Evolutionary conservation across 306 rosid genomes (phyloP).

Genomic region (Astragalus membranaceus): DNA sequence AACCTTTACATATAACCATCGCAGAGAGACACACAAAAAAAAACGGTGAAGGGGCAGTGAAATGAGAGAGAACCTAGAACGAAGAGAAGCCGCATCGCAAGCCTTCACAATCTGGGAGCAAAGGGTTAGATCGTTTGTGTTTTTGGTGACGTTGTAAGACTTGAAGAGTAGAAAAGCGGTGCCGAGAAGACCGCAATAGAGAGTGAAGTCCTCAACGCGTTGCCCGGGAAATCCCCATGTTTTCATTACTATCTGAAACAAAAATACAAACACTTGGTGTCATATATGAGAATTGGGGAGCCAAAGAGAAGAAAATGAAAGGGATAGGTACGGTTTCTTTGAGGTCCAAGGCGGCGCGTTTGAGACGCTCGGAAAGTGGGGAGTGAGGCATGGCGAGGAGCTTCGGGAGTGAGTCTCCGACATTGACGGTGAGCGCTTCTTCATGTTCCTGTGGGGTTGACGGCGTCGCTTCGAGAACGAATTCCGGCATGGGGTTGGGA

Average conservation of each 20-base stretch:
- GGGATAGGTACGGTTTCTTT: conserved; percentile 46
- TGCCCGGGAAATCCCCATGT: conserved; percentile 51
- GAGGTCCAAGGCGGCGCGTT: conserved; percentile 74
- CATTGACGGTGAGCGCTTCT: conserved; percentile 18
- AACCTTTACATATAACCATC: neutral
- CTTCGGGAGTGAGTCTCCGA: conserved; percentile 35
- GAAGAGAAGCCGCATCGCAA: conserved; percentile 55
- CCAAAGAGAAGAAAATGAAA: neutral
- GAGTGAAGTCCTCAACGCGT: conserved; percentile 42
- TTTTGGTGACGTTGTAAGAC: conserved; percentile 39
- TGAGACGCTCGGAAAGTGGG: conserved; percentile 49
- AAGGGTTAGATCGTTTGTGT: conserved; percentile 48
- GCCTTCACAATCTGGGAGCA: conserved; percentile 57
- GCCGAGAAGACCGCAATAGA: conserved; percentile 69
- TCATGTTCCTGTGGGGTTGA: conserved; percentile 23
- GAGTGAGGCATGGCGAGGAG: conserved; percentile 57
- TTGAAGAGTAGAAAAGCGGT: conserved; percentile 62
- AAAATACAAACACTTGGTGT: conserved; percentile 28
- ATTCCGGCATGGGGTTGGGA: conserved; percentile 53
- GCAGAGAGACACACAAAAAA: neutral
- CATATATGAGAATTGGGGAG: neutral
- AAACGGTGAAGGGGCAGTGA: neutral
- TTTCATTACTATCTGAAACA: conserved; percentile 51
- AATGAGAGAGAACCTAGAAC: conserved; percentile 35
- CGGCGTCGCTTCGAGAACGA: conserved; percentile 42